Evolutionary conservation across 805 yeast species (phyloP), one percentile per base, ranked within the genome.

Genomic region (Hanseniaspora jakobsenii): DNA sequence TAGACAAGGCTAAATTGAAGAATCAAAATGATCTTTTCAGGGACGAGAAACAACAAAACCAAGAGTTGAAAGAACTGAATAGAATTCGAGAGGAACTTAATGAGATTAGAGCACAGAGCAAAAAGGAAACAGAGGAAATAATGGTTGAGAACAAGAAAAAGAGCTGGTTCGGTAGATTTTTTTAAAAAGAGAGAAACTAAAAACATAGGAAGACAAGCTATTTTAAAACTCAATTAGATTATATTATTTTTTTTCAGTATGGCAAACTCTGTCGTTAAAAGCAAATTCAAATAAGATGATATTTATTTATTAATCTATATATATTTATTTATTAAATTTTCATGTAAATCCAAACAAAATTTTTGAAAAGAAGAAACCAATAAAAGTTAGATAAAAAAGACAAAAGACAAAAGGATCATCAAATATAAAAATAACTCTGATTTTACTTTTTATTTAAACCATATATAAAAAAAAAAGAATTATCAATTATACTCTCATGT

Each of bases 21-120:
- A 70, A 70, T 49, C 55, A 69, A 66, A 49, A 58, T 59, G 51
- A 52, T 9, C 48, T 81, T 75, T n/a, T n/a, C n/a, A n/a, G n/a
- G n/a, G n/a, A n/a, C n/a, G n/a, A n/a, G n/a, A n/a, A n/a, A n/a
- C n/a, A n/a, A n/a, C n/a, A n/a, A n/a, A n/a, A n/a, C n/a, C 24
- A 65, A 59, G 36, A 56, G 63, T 54, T 56, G 56, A 54, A 62
- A 59, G 62, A 49, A 62, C 66, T 56, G 21, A 52, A 51, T 44
- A 52, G 52, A 29, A 54, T 57, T 6, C 49, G 53, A 32, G 45
- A 56, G 12, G 73, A 72, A 45, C 51, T 73, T 24, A 67, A 61
- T 9, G 55, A 54, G 35, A 56, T 69, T 28, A 66, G 70, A 54
- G 51, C 57, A 48, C 65, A 69, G 46, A 53, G 66, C 23, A 63